Evolutionary conservation across 345 rosid genomes (phyloP), one percentile per base, ranked within the genome.

Genomic region (Aquilaria malaccensis): DNA sequence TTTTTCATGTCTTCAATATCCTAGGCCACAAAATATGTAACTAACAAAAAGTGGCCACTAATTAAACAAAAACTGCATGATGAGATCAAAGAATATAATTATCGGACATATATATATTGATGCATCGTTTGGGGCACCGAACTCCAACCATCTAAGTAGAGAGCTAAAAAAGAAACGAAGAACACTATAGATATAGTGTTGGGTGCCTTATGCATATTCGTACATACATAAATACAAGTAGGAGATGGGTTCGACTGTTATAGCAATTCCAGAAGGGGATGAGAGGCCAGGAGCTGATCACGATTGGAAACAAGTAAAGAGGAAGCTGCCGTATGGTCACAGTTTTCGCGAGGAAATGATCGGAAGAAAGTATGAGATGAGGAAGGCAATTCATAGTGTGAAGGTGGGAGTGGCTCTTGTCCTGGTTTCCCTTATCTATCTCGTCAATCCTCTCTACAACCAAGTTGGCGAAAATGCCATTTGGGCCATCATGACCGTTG

Each of bases 401-500:
- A 85, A 87, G 61, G 91, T 83, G 47, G 95, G 89, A 63, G 58
- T 77, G 37, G 84, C 91, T 50, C 83, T 87, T 3, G 81, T 81
- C 45, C 22, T 81, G 43, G 91, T 83, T 50, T 83, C 91, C 29
- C 85, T 85, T 46, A 75, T 87, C 58, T 85, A 76, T 71, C 77
- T 85, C 13, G 68, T 85, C 9, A 73, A 81, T 51, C 80, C 87
- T 13, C 69, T 87, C 52, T 85, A 80, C 48, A 14, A 69, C 0
- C 65, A 81, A 73, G 79, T 81, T n/a, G 89, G 87, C 47, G 87
- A 87, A 3, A 87, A 80, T 62, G 95, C 91, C 52, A 80, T 85
- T 82, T 85, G 95, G 91, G 95, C 91, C 32, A 77, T 83, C 50
- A 87, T 87, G 89, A 85, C 91, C 0, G 89, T 87, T 7, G 89